A percentile compares a stretch with the other conserved stretches of the same genome.
phyloP scores from a whole-genome alignment of 495 filamentous ascomycete species.

The Monascus purpureus region DNA sequence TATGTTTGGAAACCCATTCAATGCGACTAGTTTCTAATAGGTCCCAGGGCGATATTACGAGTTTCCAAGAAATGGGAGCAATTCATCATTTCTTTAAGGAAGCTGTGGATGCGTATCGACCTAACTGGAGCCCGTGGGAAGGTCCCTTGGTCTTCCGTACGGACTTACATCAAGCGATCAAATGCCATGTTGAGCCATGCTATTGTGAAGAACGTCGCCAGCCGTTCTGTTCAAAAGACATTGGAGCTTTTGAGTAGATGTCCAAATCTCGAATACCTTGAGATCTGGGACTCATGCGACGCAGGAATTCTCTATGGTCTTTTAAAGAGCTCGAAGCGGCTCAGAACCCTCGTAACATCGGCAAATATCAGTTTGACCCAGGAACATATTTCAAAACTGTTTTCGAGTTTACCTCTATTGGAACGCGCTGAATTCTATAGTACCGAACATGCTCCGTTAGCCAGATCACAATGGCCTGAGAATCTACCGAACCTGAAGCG shows the following conservation, averaged over 20 bases:
- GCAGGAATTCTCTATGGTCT: conserved; percentile 14
- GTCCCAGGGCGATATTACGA: conserved; percentile 27
- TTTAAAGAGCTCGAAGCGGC: conserved; percentile 18
- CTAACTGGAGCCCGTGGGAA: conserved; percentile 27
- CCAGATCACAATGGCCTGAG: conserved; percentile 12
- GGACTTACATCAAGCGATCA: conserved; percentile 29
- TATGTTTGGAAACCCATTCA: conserved; percentile 12
- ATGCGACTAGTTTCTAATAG: background rate
- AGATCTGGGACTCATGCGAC: conserved; percentile 11
- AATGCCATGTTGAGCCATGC: conserved; percentile 25
- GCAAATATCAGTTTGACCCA: conserved; percentile 17
- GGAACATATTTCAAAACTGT: conserved; percentile 19
- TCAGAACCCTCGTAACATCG: conserved; percentile 30
- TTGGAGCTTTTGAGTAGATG: conserved; percentile 25
- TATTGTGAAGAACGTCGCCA: conserved; percentile 19
- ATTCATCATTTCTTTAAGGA: conserved; percentile 26
- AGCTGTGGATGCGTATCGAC: conserved; percentile 40
- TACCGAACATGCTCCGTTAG: conserved; percentile 7
- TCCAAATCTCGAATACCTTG: conserved; percentile 22
- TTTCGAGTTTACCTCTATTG: conserved; percentile 24
- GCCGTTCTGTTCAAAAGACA: conserved; percentile 10
- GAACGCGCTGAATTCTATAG: conserved; percentile 25
- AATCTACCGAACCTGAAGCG: conserved; percentile 22
- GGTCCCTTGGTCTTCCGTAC: conserved; percentile 24
- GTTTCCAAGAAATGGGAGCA: conserved; percentile 40